Percentiles rank a stretch among this genome's conserved stretches.
Conservation (phyloP, 2,329 filamentous ascomycete species). For the Mollisia scopiformis region DNA sequence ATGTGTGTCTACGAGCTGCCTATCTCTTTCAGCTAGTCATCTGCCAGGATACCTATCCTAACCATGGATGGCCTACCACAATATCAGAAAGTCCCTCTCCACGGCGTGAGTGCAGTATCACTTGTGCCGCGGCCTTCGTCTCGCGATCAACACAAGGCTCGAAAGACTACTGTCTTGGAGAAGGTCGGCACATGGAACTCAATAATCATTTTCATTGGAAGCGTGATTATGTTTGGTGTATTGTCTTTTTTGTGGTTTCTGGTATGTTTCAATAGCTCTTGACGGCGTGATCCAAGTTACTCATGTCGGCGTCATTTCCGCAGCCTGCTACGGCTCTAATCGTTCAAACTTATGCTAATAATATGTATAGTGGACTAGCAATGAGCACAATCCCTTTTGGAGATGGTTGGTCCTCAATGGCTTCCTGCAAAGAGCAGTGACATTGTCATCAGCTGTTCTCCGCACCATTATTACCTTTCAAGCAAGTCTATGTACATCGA, state of each 20-base stretch:
- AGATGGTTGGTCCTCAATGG: background rate
- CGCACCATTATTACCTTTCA: slow-evolving; percentile 1
- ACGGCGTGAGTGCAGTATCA: background rate
- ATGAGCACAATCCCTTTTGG: background rate
- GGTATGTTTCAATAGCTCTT: background rate
- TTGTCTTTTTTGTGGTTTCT: slow-evolving; percentile 1
- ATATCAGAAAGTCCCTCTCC: background rate
- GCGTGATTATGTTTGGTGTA: background rate
- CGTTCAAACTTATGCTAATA: background rate
- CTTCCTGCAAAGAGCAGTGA: background rate
- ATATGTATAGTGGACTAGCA: background rate
- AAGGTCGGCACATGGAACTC: slow-evolving; percentile 1
- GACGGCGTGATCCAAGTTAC: too few relatives aligned
- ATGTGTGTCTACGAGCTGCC: background rate
- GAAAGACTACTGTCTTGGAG: background rate
- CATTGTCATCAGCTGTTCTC: slow-evolving; percentile 1
- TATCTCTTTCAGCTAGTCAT: background rate
- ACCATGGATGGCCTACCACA: background rate
- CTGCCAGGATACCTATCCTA: background rate
- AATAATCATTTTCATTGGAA: background rate
- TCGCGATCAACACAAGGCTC: too few relatives aligned
- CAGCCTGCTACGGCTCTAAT: background rate
- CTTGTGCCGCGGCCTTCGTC: background rate
- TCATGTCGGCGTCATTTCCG: background rate
- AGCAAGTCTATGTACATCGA: slow-evolving; percentile 5